Base-by-base conservation (phyloP, 2,329 filamentous ascomycete genomes). In the Xylaria digitata region DNA sequence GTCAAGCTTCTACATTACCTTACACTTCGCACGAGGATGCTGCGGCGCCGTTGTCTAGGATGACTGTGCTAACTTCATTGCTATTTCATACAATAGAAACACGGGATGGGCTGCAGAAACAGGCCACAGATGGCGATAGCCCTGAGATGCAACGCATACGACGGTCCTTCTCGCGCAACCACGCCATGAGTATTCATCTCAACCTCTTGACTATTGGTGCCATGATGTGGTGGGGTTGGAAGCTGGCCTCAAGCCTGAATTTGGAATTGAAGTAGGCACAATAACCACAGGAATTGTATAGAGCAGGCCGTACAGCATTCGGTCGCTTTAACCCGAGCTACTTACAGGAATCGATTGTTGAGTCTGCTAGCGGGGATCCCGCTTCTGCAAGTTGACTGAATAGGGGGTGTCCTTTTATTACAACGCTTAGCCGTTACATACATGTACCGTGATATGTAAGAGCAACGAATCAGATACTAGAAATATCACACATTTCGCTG, bases 141-240 rank as follows among this genome's bases (percentile, higher is more conserved):
- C 65, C 67, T 0, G 75, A 77, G 43, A 76, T 76, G 74, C 70
- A 71, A 26, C 65, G 59, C 3, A 58, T 76, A 1, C 79, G 77
- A 17, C 78, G 69, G 65, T 66, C 65, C 0, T 82, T 82, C 37
- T 75, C 72, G 0, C 73, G 71, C 0, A 76, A 74, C 6, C 81
- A 82, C 61, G 80, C 80, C 21, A 82, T 81, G 78, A 79, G 77
- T 60, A 82, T 82, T 56, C 80, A 82, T 42, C 64, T 82, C 8
- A 82, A 82, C 58, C 65, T 82, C 30, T 67, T 82, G 11, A 74
- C 76, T 0, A 74, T 82, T 3, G 75, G 70, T 2, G 74, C 75
- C 0, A 74, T 75, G 70, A 8, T 79, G 6, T 74, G 72, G 68
- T 79, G 78, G 65, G 76, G 77, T 21, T 72, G 72, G 55, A 73